These are phyloP conservation scores for Tritrichomonas foetus DNA, from an alignment of 208 protist species.

Conservation along the genomic window DNA sequence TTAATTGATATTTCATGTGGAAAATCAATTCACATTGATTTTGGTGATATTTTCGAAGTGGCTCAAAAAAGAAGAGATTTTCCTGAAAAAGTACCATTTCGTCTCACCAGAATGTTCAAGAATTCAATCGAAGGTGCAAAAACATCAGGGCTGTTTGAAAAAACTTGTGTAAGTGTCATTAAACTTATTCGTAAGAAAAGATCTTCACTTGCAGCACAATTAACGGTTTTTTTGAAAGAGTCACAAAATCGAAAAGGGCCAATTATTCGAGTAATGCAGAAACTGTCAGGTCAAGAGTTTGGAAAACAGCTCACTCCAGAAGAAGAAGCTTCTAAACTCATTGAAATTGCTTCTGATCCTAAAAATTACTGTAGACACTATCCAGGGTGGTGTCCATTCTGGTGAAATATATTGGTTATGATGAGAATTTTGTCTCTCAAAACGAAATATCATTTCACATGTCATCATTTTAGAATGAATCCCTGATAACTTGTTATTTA, in stretches of 20 bases:
- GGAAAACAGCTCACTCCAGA: background rate
- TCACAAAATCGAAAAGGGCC: background rate
- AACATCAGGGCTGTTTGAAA: slow-evolving; percentile 73
- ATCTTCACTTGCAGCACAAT: slow-evolving; percentile 43
- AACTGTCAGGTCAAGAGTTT: background rate
- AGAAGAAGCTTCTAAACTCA: background rate
- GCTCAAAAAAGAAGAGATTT: slow-evolving; percentile 41
- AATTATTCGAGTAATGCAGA: background rate
- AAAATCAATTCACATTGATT: slow-evolving; percentile 57
- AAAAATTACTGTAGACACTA: background rate
- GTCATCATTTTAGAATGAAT: too few species aligned
- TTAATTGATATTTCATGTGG: slow-evolving; percentile 39
- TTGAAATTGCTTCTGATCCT: background rate
- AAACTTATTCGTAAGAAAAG: slow-evolving; percentile 43
- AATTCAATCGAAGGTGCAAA: slow-evolving; percentile 55
- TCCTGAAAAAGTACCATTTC: slow-evolving; percentile 55
- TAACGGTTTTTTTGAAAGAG: slow-evolving; percentile 51
- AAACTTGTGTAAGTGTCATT: slow-evolving; percentile 66
- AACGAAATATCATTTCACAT: too few species aligned
- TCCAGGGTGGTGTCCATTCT: background rate
- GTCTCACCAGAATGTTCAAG: slow-evolving; percentile 58
- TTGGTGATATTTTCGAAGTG: slow-evolving; percentile 54
- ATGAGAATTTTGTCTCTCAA: too few species aligned
- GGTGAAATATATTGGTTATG: too few species aligned
- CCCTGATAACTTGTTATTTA: too few species aligned